These are phyloP conservation scores for Parietaria judaica DNA, from an alignment of 306 rosid species.

Conservation along the genomic window DNA sequence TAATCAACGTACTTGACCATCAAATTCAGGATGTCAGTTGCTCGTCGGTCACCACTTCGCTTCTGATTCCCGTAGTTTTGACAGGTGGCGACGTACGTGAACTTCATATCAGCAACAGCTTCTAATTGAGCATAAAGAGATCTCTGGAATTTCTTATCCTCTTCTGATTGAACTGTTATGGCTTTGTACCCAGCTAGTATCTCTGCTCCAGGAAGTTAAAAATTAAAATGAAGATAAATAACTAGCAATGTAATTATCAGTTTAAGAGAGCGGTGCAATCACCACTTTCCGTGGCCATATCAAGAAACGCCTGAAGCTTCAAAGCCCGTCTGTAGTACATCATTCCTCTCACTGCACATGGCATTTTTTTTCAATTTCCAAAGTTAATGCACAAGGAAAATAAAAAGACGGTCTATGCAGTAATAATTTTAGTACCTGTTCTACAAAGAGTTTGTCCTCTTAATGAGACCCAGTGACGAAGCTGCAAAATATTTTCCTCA, in stretches of 20 bases:
- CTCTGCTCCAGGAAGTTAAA: conserved; percentile 32
- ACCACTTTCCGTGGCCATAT: conserved; percentile 90
- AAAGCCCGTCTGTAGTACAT: conserved; percentile 94
- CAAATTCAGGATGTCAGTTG: conserved; percentile 90
- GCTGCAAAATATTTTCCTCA: conserved; percentile 77
- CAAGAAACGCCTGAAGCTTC: conserved; percentile 98
- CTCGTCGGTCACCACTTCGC: conserved; percentile 95
- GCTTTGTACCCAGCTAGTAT: conserved; percentile 94
- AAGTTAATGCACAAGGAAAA: conserved; percentile 18
- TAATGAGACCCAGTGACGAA: conserved; percentile 94
- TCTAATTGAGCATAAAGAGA: conserved; percentile 84
- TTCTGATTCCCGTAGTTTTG: conserved; percentile 95
- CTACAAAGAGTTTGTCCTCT: conserved; percentile 95
- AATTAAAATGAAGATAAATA: conserved; percentile 4
- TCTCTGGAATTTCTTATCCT: conserved; percentile 79
- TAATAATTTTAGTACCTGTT: conserved; percentile 47
- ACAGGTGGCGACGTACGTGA: conserved; percentile 91
- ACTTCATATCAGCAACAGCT: conserved; percentile 94
- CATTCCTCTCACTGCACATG: conserved; percentile 85
- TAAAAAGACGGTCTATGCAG: conserved; percentile 13
- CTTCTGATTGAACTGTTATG: conserved; percentile 71
- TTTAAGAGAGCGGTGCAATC: conserved; percentile 15
- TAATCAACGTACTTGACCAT: conserved; percentile 86
- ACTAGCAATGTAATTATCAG: conserved; percentile 11
- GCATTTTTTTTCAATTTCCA: background rate